Percentiles rank a stretch among this genome's conserved stretches.
These are phyloP conservation scores for Apostasia ramifera DNA, from an alignment of 106 monocot species.

Conservation along the genomic window DNA sequence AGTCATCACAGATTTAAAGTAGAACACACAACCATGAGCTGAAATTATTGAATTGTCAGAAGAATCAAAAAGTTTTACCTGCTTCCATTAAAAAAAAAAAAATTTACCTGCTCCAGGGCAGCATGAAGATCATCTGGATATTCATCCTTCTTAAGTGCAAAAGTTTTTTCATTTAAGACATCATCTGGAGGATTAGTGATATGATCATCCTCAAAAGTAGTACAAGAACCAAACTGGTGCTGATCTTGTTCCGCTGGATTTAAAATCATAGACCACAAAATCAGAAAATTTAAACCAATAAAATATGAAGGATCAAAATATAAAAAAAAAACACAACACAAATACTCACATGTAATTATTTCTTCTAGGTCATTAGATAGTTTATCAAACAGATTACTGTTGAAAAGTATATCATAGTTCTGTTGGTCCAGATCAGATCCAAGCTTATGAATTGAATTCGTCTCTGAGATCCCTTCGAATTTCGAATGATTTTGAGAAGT, in stretches of 20 bases:
- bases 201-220: background rate
- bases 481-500: background rate
- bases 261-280: background rate
- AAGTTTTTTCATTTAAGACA: background rate
- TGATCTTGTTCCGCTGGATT: background rate
- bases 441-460: background rate
- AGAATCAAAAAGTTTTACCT: too few relatives aligned
- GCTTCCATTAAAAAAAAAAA: background rate
- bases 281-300: too few relatives aligned
- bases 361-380: background rate
- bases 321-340: background rate
- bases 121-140: conserved; percentile 4
- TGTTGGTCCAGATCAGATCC: conserved; percentile 1
- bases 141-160: conserved; percentile 5
- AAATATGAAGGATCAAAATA: too few relatives aligned
- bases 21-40: too few relatives aligned
- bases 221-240: background rate
- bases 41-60: too few relatives aligned
- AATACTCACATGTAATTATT: background rate
- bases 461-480: background rate
- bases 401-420: background rate
- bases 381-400: background rate
- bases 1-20: too few relatives aligned
- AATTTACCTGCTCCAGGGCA: conserved; percentile 7
- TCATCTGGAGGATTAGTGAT: background rate